phyloP scores from a whole-genome alignment of 2,329 filamentous ascomycete species.

The Spiromastix sp. region DNA sequence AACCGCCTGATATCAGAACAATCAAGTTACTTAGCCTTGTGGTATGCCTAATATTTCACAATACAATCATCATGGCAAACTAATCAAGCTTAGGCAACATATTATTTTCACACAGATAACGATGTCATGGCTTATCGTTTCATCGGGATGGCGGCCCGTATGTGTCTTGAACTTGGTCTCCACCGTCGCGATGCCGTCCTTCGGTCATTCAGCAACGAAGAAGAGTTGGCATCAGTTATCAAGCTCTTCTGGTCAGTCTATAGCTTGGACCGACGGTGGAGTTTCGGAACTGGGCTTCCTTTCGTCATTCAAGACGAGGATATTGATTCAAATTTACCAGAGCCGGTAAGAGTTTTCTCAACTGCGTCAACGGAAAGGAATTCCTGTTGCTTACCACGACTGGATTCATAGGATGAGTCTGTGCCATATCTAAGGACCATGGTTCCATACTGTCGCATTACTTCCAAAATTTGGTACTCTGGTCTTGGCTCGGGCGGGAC shows the following conservation, averaged over 20 bases:
- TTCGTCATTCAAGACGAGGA: conserved; percentile 79
- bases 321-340: conserved; percentile 67
- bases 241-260: conserved; percentile 81
- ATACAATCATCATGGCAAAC: not conserved
- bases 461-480: conserved; percentile 77
- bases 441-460: conserved; percentile 73
- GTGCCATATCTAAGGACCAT: conserved; percentile 68
- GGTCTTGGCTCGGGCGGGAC: conserved; percentile 61
- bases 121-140: conserved; percentile 79
- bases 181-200: conserved; percentile 66
- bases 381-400: conserved; percentile 11
- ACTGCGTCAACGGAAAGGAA: not conserved
- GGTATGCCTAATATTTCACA: not conserved
- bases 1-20: conserved; percentile 46
- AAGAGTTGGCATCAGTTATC: conserved; percentile 57
- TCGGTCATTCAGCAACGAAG: conserved; percentile 55
- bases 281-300: conserved; percentile 78
- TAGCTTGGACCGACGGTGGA: conserved; percentile 76
- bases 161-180: conserved; percentile 74
- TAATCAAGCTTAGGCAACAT: conserved; percentile 54
- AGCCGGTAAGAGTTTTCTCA: conserved; percentile 49
- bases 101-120: conserved; percentile 76
- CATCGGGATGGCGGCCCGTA: conserved; percentile 69
- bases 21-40: conserved; percentile 43
- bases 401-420: conserved; percentile 26